A percentile compares a stretch with the other conserved stretches of the same genome.
Conservation (phyloP, 2,329 filamentous ascomycete genomes). For the Trichoderma sp. region DNA sequence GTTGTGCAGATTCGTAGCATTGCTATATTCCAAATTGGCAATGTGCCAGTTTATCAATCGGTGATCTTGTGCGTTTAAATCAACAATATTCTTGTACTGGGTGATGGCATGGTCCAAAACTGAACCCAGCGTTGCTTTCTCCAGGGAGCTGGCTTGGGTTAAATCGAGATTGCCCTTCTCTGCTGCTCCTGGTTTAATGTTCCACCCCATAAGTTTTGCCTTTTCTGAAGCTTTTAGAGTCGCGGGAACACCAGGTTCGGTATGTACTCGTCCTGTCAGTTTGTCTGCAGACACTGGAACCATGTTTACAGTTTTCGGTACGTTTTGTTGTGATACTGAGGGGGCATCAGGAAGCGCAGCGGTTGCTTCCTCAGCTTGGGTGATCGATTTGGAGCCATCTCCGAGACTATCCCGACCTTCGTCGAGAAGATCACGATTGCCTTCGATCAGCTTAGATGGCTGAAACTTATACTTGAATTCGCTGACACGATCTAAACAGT, state of each 20-base stretch:
- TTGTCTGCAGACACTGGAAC: constrained; percentile 69
- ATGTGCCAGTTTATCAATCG: constrained; percentile 97
- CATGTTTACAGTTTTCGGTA: constrained; percentile 58
- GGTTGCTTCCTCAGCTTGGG: constrained; percentile 70
- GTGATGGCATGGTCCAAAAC: constrained; percentile 89
- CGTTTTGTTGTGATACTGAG: constrained; percentile 58
- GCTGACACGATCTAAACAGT: constrained; percentile 89
- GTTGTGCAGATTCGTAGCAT: constrained; percentile 83
- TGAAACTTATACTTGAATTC: constrained; percentile 82
- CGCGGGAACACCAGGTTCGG: constrained; percentile 69
- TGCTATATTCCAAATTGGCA: constrained; percentile 97
- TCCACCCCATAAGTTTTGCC: constrained; percentile 82
- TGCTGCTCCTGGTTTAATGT: constrained; percentile 65
- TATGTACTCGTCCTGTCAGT: constrained; percentile 72
- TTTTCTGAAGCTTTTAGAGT: constrained; percentile 76
- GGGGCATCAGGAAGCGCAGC: constrained; percentile 61
- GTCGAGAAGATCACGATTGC: constrained; percentile 80
- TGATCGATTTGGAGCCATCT: constrained; percentile 71
- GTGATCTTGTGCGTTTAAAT: constrained; percentile 83
- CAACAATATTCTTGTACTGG: constrained; percentile 82
- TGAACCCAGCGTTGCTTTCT: constrained; percentile 79
- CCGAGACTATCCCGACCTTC: constrained; percentile 76
- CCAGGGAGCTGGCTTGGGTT: constrained; percentile 63
- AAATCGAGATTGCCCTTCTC: constrained; percentile 72
- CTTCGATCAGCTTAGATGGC: constrained; percentile 73